Percentiles rank a stretch among this genome's conserved stretches.
phyloP scores from a whole-genome alignment of 2,329 filamentous ascomycete species.

The Neonectria coccinea region DNA sequence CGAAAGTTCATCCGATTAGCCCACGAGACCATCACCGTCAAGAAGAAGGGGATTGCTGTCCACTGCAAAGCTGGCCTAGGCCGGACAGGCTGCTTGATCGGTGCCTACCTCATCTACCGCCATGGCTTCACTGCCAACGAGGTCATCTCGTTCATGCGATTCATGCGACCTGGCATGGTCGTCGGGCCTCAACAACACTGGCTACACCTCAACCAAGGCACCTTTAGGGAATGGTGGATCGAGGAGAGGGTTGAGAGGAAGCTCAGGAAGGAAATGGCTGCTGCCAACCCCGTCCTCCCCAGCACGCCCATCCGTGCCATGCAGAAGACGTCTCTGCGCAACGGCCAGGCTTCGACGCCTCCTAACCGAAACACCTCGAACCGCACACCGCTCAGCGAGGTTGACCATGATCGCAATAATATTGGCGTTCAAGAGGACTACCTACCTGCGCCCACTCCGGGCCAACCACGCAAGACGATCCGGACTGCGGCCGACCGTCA shows the following conservation, averaged over 20 bases:
- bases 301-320: slow-evolving; percentile 72
- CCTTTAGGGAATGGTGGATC: slow-evolving; percentile 99
- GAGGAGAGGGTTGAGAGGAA: slow-evolving; percentile 84
- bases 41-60: slow-evolving; percentile 93
- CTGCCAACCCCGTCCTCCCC: slow-evolving; percentile 61
- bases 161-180: slow-evolving; percentile 99
- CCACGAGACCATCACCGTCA: slow-evolving; percentile 91
- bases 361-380: slow-evolving; percentile 81
- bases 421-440: slow-evolving; percentile 86
- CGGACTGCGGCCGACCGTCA: slow-evolving; percentile 76
- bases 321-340: slow-evolving; percentile 70
- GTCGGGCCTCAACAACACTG: slow-evolving; percentile 99
- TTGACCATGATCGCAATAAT: slow-evolving; percentile 81
- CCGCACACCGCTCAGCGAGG: slow-evolving; percentile 91
- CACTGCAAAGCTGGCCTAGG: slow-evolving; percentile 99
- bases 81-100: slow-evolving; percentile 94
- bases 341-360: slow-evolving; percentile 82
- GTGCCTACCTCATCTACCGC: slow-evolving; percentile 96
- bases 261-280: slow-evolving; percentile 69
- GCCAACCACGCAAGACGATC: slow-evolving; percentile 91
- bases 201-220: slow-evolving; percentile 96
- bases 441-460: slow-evolving; percentile 92
- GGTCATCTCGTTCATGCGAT: slow-evolving; percentile 97
- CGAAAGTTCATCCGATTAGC: slow-evolving; percentile 94
- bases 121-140: slow-evolving; percentile 98